Evolutionary conservation across 768 basidiomycete species (phyloP).

Genomic region (Pilatotrama ljubarskyi): DNA sequence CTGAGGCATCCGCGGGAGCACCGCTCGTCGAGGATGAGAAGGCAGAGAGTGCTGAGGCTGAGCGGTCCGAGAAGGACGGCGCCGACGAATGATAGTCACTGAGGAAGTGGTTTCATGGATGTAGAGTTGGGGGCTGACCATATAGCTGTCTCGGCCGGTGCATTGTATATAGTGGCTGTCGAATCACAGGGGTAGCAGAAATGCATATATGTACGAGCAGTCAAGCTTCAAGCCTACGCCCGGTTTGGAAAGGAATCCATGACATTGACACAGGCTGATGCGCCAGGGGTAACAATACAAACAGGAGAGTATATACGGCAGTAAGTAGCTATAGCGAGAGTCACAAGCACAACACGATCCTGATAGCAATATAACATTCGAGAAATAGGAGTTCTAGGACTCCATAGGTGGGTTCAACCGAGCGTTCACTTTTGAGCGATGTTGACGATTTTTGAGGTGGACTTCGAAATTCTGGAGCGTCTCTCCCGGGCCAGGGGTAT

Average conservation of each 20-base stretch:
- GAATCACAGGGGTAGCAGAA: too few species aligned
- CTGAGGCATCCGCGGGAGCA: neutral
- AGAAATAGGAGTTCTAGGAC: constrained; percentile 10
- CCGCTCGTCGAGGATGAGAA: neutral
- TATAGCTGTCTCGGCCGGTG: too few species aligned
- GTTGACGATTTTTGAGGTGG: constrained; percentile 84
- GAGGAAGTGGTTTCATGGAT: too few species aligned
- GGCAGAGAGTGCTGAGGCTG: neutral
- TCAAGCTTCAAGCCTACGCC: too few species aligned
- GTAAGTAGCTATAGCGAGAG: constrained; percentile 20
- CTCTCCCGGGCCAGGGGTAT: constrained; percentile 87
- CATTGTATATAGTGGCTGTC: too few species aligned
- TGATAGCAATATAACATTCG: constrained; percentile 19
- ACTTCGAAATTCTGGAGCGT: constrained; percentile 90
- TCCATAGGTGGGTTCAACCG: constrained; percentile 37
- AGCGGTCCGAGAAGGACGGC: neutral
- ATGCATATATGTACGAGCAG: too few species aligned
- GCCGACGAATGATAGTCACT: neutral
- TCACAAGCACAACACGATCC: constrained; percentile 24
- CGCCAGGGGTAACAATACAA: constrained; percentile 18
- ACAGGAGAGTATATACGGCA: constrained; percentile 11
- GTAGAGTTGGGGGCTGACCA: too few species aligned
- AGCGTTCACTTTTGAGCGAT: constrained; percentile 71
- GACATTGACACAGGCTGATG: neutral
- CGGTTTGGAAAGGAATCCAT: constrained; percentile 4